These are phyloP conservation scores for Diaporthe australafricana DNA, from an alignment of 2,329 filamentous ascomycete species.

Conservation along the genomic window DNA sequence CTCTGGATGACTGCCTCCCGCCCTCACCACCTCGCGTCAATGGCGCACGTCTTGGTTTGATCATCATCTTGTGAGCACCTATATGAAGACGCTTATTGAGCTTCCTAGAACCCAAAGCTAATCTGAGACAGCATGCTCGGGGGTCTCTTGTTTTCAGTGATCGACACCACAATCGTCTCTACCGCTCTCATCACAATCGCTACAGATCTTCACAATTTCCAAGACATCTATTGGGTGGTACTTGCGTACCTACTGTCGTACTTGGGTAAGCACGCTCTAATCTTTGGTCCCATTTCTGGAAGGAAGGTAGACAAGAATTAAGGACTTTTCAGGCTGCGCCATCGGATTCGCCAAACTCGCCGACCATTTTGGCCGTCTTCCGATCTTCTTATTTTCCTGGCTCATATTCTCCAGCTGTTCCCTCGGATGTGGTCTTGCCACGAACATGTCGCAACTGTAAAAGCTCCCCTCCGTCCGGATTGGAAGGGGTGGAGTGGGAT, in stretches of 20 bases:
- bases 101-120: neutral
- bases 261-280: slow-evolving; percentile 60
- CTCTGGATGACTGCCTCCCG: slow-evolving; percentile 1
- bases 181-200: slow-evolving; percentile 69
- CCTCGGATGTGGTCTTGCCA: slow-evolving; percentile 62
- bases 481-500: neutral
- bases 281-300: too few relatives aligned
- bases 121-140: slow-evolving; percentile 56
- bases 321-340: slow-evolving; percentile 58
- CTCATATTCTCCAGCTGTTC: slow-evolving; percentile 67
- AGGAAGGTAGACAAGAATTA: neutral
- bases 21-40: slow-evolving; percentile 15
- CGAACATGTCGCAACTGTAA: slow-evolving; percentile 63
- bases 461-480: slow-evolving; percentile 39
- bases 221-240: slow-evolving; percentile 66
- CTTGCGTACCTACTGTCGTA: slow-evolving; percentile 68
- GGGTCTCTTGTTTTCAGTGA: slow-evolving; percentile 66
- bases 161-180: slow-evolving; percentile 69
- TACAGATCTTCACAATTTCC: slow-evolving; percentile 61
- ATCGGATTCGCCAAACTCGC: slow-evolving; percentile 69
- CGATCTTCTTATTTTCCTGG: slow-evolving; percentile 63
- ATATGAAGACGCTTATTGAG: neutral
- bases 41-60: slow-evolving; percentile 25
- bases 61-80: slow-evolving; percentile 34
- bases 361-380: slow-evolving; percentile 68